Evolutionary conservation across 495 filamentous ascomycete genomes (phyloP), one percentile per base, ranked within the genome.

Genomic region (Stereocaulon alpinum): DNA sequence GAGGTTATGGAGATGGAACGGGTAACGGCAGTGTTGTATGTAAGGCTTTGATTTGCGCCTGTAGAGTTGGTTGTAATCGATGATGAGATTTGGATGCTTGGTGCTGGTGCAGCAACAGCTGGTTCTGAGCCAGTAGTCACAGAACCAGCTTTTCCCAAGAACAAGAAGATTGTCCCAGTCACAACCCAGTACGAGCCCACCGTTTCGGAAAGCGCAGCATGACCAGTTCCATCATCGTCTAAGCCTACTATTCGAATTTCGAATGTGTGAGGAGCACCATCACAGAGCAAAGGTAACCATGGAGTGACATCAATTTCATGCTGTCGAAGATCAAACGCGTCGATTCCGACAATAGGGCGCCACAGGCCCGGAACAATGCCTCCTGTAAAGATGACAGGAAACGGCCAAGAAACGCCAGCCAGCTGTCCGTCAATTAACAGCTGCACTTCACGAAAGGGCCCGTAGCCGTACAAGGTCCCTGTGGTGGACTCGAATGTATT

Each of bases 251-350:
- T 76, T 20, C 76, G 72, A 27, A 95, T 84, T 61, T 86, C 80
- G 64, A 94, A 89, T 6, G 74, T 81, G 70, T 93, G 89, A 12
- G 72, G 60, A 2, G 70, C 44, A 2, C 81, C 84, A 65, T 89
- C 82, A 47, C 80, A 82, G 7, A 95, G 73, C 18, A 87, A 40
- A 0, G 86, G 82, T 0, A 95, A 70, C 66, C 82, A 93, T 1
- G 89, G 86, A 4, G 88, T 86, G 45, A 94, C 85, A 66, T 95
- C 91, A 61, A 95, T 88, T 65, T 93, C 87, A 58, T 89, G 84
- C 56, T 89, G 83, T 10, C 83, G 78, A 14, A 95, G 74, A 66
- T 95, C 90, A 67, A 89, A 95, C 2, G 88, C 82, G 55, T 92
- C 85, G 49, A 91, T 88, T 1, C 90, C 89, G 14, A 89, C 89